Conservation (phyloP, 768 basidiomycete genomes). For the Phanerochaete carnosa region DNA sequence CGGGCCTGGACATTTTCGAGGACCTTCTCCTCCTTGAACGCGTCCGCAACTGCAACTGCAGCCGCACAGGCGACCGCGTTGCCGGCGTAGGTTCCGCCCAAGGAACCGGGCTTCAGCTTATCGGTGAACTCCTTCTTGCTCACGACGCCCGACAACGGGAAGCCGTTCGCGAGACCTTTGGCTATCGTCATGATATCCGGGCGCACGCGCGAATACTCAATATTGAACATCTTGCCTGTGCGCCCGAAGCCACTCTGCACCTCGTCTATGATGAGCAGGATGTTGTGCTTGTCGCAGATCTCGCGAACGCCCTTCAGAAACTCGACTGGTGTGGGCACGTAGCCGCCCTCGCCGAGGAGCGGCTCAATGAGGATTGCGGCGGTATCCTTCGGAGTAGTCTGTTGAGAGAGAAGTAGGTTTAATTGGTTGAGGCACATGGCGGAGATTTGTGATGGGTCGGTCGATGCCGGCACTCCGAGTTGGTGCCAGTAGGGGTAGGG, state of each 20-base stretch:
- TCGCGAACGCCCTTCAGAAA: conserved; percentile 78
- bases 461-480: conserved; percentile 51
- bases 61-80: conserved; percentile 93
- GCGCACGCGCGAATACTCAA: conserved; percentile 77
- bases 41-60: conserved; percentile 76
- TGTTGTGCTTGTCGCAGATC: conserved; percentile 84
- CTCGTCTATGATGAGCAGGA: conserved; percentile 83
- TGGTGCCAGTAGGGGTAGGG: conserved; percentile 97
- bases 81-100: conserved; percentile 91
- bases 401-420: conserved; percentile 74
- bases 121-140: conserved; percentile 81
- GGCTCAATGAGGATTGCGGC: conserved; percentile 95
- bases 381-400: conserved; percentile 79
- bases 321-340: conserved; percentile 79
- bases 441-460: conserved; percentile 55
- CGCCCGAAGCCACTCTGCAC: conserved; percentile 90
- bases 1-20: conserved; percentile 76
- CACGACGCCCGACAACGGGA: conserved; percentile 87
- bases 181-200: conserved; percentile 91
- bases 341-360: conserved; percentile 93
- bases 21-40: conserved; percentile 76
- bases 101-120: conserved; percentile 71
- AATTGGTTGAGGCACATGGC: conserved; percentile 74
- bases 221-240: conserved; percentile 79
- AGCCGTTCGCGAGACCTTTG: conserved; percentile 91